Evolutionary conservation across 2,329 filamentous ascomycete genomes (phyloP).

Genomic region (Chrysoporthe deuterocubensis): DNA sequence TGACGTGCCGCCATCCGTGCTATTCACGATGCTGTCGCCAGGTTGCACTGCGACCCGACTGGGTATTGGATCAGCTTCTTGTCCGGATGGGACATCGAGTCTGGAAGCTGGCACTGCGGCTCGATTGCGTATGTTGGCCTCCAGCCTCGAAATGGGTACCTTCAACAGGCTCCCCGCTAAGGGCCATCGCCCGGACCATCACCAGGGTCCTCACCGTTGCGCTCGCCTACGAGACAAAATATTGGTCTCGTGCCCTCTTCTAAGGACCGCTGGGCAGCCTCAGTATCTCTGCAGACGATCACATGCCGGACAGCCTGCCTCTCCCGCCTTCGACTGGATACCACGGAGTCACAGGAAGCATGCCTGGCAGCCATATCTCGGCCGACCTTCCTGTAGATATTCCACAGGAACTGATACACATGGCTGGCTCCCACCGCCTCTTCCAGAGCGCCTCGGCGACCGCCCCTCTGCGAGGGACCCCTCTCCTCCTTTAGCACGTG

Average conservation of each 20-base stretch:
- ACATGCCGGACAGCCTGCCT: neutral
- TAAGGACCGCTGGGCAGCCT: neutral
- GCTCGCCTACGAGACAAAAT: no score
- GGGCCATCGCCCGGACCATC: neutral
- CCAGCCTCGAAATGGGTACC: neutral
- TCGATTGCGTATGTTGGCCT: neutral
- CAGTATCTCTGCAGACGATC: neutral
- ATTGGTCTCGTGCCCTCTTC: neutral
- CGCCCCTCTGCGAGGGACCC: neutral
- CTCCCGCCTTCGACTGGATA: neutral
- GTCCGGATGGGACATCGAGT: neutral
- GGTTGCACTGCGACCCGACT: neutral
- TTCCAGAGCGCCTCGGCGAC: neutral
- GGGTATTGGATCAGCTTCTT: neutral
- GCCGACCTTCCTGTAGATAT: neutral
- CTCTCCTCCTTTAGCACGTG: conserved; percentile 3
- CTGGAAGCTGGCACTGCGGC: no score
- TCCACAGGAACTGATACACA: neutral
- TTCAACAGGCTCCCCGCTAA: neutral
- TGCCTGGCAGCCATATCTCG: neutral
- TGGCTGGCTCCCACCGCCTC: neutral
- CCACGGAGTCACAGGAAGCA: neutral
- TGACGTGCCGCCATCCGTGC: neutral
- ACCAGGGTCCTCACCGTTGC: neutral
- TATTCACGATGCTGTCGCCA: neutral